Evolutionary conservation across 768 basidiomycete species (phyloP), one percentile per base, ranked within the genome.

Genomic region (Mycena indigotica): DNA sequence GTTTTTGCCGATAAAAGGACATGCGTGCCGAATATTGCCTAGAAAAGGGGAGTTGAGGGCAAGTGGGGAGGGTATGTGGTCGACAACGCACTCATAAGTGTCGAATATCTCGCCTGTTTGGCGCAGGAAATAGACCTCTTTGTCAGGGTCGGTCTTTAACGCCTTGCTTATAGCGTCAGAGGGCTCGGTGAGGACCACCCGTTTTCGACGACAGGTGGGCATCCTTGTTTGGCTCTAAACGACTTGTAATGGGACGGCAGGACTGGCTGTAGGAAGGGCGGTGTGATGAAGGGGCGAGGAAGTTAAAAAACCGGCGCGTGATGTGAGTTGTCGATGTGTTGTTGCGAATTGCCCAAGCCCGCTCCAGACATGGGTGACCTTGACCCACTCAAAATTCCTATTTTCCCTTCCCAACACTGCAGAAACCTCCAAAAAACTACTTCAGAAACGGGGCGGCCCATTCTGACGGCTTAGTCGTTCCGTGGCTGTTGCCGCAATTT

Each of bases 81-180:
- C 60, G 60, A 68, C 55, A 54, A 82, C 91, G 70, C 69, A 97
- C 95, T 97, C 95, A 70, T 97, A 98, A 69, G 87, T 87, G 63
- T 93, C 88, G 72, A 98, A 98, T 74, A 98, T 91, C 84, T 98
- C 96, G 69, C 95, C 96, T 3, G 96, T 98, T 73, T 93, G 87
- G 62, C 86, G 79, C 69, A 98, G 88, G 79, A 91, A 95, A 77
- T 87, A 98, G 72, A 98, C 95, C 64, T 87, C 85, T 69, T 77
- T 84, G 72, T 79, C 77, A 30, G 85, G 85, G 77, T 87, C 83
- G 40, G 83, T 73, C 72, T 84, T 80, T 67, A 80, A 79, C 57
- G 84, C 81, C 61, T 84, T 81, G 61, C 90, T 79, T 69, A 93
- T 86, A 64, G 82, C 73, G 45, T 83, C 81, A 52, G 89, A 84